Base-by-base conservation (phyloP, 495 filamentous ascomycete genomes). In the Aspergillus campestris region DNA sequence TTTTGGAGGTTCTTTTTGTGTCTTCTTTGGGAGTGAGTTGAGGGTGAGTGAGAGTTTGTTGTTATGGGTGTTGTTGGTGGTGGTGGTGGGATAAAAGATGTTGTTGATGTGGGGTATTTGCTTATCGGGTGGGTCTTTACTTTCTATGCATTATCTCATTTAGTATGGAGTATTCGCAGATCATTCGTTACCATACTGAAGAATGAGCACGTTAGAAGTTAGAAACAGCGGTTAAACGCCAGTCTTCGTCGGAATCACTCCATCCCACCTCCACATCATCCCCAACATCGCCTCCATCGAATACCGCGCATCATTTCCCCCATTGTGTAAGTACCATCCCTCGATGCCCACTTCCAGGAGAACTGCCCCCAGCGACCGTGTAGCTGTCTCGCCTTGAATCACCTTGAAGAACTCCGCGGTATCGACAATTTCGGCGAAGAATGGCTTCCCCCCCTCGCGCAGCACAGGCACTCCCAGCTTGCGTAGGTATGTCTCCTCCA, bases 291-390 rank as follows among this genome's bases (percentile, higher is more conserved):
- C 84, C 49, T 82, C 79, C 47, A 96, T 56, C 0, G 91, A 91
- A 60, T 86, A 94, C 6, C 78, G 78, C 5, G 92, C 92, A 57
- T 98, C 92, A 58, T 98, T 98, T n/a, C 92, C 81, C 34, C 84
- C 92, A 53, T 97, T 96, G 64, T 98, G 92, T 35, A 90, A 66
- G 51, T 89, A 66, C 66, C 72, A 74, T 6, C 65, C 75, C 1
- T 59, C 54, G 9, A 94, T 73, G 8, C 70, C 79, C 30, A 94
- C 58, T n/a, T 79, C 73, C 37, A 56, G 46, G 28, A 94, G 73
- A n/a, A 94, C 64, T 9, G 30, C 56, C 2, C 60, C 73, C 11
- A 98, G 75, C 2, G 72, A 75, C 14, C 71, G 69, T 3, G 61
- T 40, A 13, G 84, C 64, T 3, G 41, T 30, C 28, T 77, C 74